Evolutionary conservation across 2,329 filamentous ascomycete species (phyloP).

Genomic region (Sclerotinia minor): DNA sequence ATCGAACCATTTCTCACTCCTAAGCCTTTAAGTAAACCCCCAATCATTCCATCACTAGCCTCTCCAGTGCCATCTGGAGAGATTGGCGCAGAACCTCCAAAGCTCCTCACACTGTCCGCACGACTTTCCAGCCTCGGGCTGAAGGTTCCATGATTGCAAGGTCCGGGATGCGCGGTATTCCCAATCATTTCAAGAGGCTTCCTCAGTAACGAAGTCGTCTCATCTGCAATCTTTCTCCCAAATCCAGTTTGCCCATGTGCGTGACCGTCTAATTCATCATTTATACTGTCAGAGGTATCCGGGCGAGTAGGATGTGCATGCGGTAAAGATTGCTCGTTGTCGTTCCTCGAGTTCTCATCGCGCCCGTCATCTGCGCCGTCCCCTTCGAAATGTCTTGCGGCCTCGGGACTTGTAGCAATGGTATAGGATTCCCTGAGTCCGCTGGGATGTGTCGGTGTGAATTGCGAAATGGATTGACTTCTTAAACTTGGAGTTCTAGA

Average conservation of each 20-base stretch:
- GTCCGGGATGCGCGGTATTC: conserved; percentile 40
- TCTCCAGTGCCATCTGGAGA: conserved; percentile 27
- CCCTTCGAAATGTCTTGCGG: conserved; percentile 17
- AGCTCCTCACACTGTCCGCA: conserved; percentile 36
- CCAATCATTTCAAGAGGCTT: conserved; percentile 39
- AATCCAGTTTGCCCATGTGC: conserved; percentile 22
- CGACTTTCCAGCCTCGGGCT: conserved; percentile 60
- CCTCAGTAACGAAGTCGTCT: conserved; percentile 56
- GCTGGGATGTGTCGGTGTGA: conserved; percentile 36
- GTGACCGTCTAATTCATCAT: conserved; percentile 27
- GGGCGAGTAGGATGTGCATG: conserved; percentile 32
- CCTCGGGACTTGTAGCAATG: conserved; percentile 31
- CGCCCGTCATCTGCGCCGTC: conserved; percentile 30
- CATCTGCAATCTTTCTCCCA: conserved; percentile 41
- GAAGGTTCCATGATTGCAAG: conserved; percentile 74
- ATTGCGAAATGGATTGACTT: conserved; percentile 20
- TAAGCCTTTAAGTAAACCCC: conserved; percentile 33
- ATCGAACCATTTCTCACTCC: conserved; percentile 32
- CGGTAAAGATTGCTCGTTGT: conserved; percentile 26
- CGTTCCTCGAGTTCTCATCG: neutral
- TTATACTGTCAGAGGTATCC: conserved; percentile 26
- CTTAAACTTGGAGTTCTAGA: conserved; percentile 18
- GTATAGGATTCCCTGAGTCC: conserved; percentile 39
- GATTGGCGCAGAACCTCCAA: conserved; percentile 31
- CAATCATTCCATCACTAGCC: conserved; percentile 32